A percentile compares a stretch with the other conserved stretches of the same genome.
Conservation (phyloP, 768 basidiomycete genomes). For the Mrakia gelida region DNA sequence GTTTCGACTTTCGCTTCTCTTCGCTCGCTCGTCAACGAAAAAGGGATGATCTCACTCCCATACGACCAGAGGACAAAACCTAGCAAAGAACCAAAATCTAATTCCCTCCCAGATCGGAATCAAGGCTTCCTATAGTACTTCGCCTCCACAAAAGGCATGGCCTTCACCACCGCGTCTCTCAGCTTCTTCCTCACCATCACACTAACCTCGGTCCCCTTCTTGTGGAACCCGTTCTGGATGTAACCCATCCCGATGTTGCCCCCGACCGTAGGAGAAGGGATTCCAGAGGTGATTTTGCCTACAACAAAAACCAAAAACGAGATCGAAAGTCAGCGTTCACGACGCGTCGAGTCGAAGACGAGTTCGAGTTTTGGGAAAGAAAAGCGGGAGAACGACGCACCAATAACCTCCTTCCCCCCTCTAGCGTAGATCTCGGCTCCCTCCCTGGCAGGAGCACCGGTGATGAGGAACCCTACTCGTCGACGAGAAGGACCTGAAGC, state of each 20-base stretch:
- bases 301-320: conserved; percentile 10
- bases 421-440: conserved; percentile 69
- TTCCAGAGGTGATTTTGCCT: conserved; percentile 84
- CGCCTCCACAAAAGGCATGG: conserved; percentile 83
- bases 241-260: conserved; percentile 98
- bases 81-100: too few relatives aligned
- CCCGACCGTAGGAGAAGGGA: conserved; percentile 82
- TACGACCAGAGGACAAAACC: too few relatives aligned
- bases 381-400: conserved; percentile 46
- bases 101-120: neutral
- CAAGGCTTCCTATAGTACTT: conserved; percentile 57
- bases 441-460: conserved; percentile 50
- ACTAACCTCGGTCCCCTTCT: conserved; percentile 78
- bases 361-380: neutral
- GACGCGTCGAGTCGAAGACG: conserved; percentile 47
- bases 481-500: conserved; percentile 72
- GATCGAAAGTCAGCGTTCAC: conserved; percentile 18
- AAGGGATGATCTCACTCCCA: too few relatives aligned
- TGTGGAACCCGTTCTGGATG: conserved; percentile 69
- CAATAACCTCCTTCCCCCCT: conserved; percentile 56
- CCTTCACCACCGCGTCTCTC: conserved; percentile 65
- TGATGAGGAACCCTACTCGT: conserved; percentile 52
- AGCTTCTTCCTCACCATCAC: conserved; percentile 80
- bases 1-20: too few relatives aligned
- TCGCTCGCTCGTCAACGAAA: too few relatives aligned